Evolutionary conservation across 169 alveolate genomes (phyloP).

Genomic region (Cryptosporidium muris): DNA sequence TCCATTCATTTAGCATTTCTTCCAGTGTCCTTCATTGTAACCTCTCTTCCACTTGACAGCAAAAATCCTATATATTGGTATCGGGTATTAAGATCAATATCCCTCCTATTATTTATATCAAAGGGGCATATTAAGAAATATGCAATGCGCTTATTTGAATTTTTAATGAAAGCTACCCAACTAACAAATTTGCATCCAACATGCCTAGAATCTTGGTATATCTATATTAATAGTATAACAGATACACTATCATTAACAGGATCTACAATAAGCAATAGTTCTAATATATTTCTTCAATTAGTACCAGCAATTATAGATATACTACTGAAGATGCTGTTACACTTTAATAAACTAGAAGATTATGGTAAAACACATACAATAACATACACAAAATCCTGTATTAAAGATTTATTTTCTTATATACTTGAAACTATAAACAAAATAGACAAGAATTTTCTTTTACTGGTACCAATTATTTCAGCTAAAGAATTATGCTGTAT

Average conservation of each 20-base stretch:
- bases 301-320: conserved; percentile 36
- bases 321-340: too few relatives aligned
- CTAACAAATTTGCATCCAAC: conserved; percentile 49
- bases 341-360: background rate
- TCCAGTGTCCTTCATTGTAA: conserved; percentile 51
- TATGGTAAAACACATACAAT: background rate
- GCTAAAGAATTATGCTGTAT: background rate
- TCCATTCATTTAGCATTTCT: conserved; percentile 17
- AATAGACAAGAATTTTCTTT: conserved; percentile 7
- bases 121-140: conserved; percentile 31
- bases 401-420: conserved; percentile 2
- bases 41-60: conserved; percentile 32
- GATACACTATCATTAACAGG: background rate
- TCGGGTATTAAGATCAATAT: conserved; percentile 46
- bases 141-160: conserved; percentile 58
- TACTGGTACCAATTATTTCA: conserved; percentile 28
- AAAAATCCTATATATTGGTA: conserved; percentile 54
- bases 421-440: background rate
- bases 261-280: background rate
- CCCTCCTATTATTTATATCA: conserved; percentile 36
- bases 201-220: conserved; percentile 50
- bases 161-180: conserved; percentile 29
- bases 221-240: conserved; percentile 6
- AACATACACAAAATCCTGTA: background rate
- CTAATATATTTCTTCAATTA: conserved; percentile 51